These are phyloP conservation scores for Volvox carteri DNA, from an alignment of 163 green algal species.

Conservation along the genomic window DNA sequence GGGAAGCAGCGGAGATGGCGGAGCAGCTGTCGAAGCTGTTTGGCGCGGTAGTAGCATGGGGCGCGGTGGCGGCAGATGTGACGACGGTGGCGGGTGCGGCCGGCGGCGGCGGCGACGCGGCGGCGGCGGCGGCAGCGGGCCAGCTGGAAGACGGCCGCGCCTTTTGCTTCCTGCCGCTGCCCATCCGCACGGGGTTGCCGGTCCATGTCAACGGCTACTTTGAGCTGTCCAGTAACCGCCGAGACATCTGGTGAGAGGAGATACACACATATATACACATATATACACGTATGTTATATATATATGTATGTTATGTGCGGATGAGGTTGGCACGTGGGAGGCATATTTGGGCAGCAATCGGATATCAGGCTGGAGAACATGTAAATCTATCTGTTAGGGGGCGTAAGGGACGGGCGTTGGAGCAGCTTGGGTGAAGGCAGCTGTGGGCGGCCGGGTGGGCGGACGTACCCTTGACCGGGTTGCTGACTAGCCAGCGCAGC, in stretches of 20 bases:
- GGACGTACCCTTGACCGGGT: no score
- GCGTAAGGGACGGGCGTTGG: no score
- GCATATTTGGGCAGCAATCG: no score
- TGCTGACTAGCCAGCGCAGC: no score
- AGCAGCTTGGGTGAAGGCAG: no score
- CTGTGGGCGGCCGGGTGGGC: no score
- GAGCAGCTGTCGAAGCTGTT: conserved; percentile 67
- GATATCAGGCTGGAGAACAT: no score
- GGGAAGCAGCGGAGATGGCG: conserved; percentile 58
- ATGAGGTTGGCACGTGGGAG: background rate
- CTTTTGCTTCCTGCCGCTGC: conserved; percentile 90
- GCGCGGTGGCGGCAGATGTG: conserved; percentile 74
- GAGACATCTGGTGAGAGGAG: conserved; percentile 82
- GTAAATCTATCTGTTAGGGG: no score
- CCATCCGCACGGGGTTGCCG: conserved; percentile 76
- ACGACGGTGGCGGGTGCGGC: conserved; percentile 36
- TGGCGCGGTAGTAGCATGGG: conserved; percentile 79
- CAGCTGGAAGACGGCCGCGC: conserved; percentile 66
- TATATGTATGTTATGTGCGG: no score
- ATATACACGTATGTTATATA: no score
- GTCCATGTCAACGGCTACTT: conserved; percentile 90
- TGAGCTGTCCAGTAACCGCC: conserved; percentile 86
- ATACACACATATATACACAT: no score
- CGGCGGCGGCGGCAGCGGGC: background rate
- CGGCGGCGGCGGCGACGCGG: background rate